Base-by-base conservation (phyloP, 2,329 filamentous ascomycete genomes). In the Penicillium hesseltinei region DNA sequence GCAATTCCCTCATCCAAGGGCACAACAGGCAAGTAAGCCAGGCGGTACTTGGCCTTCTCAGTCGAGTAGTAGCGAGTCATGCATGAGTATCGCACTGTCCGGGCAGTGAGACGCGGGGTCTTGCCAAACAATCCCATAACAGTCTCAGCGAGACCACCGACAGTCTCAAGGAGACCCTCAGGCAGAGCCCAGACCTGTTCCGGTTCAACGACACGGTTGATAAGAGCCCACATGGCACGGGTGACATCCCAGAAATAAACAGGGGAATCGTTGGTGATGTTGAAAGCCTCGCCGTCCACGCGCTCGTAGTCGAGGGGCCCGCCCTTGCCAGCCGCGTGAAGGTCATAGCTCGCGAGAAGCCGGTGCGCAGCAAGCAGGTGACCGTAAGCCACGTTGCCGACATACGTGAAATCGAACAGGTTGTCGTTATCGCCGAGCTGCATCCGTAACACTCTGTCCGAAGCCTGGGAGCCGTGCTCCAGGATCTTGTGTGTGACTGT, bases 181-280 rank as follows among this genome's bases (percentile, higher is more conserved):
- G 76, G 73, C 21, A 80, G 66, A 21, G 65, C 69, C 71, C 73
- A 78, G 33, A 78, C 75, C 56, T 78, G 64, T 5, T 71, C 48
- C 8, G 76, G 74, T 59, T 78, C 73, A 13, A 80, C 76, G 6
- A 76, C 69, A 40, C 78, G 75, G 38, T 73, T 76, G 27, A 77
- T 76, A 27, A 78, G 64, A 9, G 79, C 81, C 91, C 91, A 97
- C 46, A 96, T 82, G 39, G 87, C 85, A 40, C 90, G 83, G 58
- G 89, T 85, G 71, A 95, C 89, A 75, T 96, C 91, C 86, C 94
- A 95, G 75, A 96, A 95, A 73, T 93, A 93, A 21, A 95, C 81
- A 5, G 93, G 93, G 65, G 86, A 81, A 75, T 92, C 90, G 74
- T 97, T 97, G 57, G 91, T 94, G 69, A 97, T 85, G 77, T 96